Percentiles rank a stretch among this genome's conserved stretches.
Evolutionary conservation across 2,329 filamentous ascomycete species (phyloP).

Genomic region (Fusarium buharicum): DNA sequence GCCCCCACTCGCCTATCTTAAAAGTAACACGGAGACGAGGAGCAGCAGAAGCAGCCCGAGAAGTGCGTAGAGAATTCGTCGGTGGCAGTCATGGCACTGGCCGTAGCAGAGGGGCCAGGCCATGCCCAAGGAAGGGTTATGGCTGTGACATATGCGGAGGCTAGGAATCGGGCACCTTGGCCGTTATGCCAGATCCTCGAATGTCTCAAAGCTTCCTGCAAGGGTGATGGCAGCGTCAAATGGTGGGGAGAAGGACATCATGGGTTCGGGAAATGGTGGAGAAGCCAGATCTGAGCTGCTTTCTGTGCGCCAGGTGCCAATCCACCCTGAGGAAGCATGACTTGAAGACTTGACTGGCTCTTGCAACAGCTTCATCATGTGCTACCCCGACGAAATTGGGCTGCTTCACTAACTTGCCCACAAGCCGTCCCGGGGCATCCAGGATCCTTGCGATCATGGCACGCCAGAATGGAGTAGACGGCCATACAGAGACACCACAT

Average conservation of each 20-base stretch:
- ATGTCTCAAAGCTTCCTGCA: conserved; percentile 45
- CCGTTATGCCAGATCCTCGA: conserved; percentile 48
- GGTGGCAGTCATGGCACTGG: conserved; percentile 36
- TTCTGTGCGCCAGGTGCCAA: conserved; percentile 20
- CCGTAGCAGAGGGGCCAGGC: conserved; percentile 20
- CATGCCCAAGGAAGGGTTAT: conserved; percentile 21
- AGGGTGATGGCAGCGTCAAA: conserved; percentile 44
- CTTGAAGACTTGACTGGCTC: conserved; percentile 27
- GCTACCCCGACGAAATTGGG: conserved; percentile 17
- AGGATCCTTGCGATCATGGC: conserved; percentile 29
- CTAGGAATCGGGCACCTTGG: conserved; percentile 36
- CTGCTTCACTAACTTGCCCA: conserved; percentile 26
- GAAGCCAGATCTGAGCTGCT: conserved; percentile 35
- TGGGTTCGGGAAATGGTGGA: conserved; percentile 44
- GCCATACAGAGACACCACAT: conserved; percentile 26
- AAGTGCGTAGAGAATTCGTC: conserved; percentile 20
- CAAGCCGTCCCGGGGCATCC: conserved; percentile 27
- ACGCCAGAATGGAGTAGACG: conserved; percentile 20
- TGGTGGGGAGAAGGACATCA: conserved; percentile 36
- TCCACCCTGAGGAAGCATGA: conserved; percentile 28
- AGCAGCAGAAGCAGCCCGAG: conserved; percentile 32
- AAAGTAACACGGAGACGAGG: conserved; percentile 34
- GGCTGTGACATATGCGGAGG: conserved; percentile 34
- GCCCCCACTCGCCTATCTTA: conserved; percentile 42
- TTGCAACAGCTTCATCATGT: conserved; percentile 34